Evolutionary conservation across 306 rosid genomes (phyloP).

Genomic region (Senna tora): DNA sequence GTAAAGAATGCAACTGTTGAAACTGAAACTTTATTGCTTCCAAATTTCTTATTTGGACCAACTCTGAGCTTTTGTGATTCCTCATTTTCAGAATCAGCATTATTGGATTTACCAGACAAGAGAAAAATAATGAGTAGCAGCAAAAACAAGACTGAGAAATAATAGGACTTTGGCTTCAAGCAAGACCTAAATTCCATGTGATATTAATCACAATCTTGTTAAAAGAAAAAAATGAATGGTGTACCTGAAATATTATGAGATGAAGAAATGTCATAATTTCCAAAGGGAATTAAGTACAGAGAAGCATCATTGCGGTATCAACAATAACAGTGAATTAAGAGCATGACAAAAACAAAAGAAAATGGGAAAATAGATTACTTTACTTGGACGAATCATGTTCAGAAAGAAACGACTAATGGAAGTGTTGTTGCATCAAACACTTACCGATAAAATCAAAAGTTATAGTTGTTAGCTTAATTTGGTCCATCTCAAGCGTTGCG

Average conservation of each 20-base stretch:
- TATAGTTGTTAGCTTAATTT: no score
- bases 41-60: slow-evolving; percentile 53
- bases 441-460: no score
- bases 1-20: slow-evolving; percentile 72
- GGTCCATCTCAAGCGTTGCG: no score
- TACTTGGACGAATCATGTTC: neutral
- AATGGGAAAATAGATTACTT: neutral
- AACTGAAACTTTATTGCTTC: slow-evolving; percentile 56
- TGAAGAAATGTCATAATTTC: neutral
- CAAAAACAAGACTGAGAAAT: slow-evolving; percentile 33
- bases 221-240: neutral
- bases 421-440: no score
- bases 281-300: neutral
- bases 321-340: neutral
- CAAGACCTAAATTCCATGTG: neutral
- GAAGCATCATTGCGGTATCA: neutral
- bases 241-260: neutral
- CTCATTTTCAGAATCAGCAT: slow-evolving; percentile 50
- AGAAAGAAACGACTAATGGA: neutral
- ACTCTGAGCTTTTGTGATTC: slow-evolving; percentile 43
- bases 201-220: neutral
- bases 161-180: slow-evolving; percentile 31
- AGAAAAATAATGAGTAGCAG: slow-evolving; percentile 43
- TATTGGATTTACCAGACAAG: slow-evolving; percentile 41
- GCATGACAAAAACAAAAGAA: neutral